Base-by-base conservation (phyloP, 2,329 filamentous ascomycete species). In the Talaromyces pinophilus region DNA sequence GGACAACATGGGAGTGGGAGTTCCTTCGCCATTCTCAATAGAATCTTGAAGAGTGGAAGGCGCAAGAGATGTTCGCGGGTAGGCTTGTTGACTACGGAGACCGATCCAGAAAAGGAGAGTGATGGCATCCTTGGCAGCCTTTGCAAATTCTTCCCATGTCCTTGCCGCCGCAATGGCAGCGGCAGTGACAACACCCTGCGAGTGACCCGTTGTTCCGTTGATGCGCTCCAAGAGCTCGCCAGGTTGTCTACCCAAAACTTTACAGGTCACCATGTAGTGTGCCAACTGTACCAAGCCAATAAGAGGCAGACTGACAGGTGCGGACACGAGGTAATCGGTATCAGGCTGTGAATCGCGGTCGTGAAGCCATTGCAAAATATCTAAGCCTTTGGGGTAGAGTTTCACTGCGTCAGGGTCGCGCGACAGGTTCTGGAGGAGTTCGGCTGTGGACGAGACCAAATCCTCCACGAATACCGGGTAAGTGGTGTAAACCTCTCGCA, bases 91-190 rank as follows among this genome's bases (percentile, higher is more conserved):
- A 79, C 94, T 97, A 75, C 95, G 90, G 68, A 94, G 89, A 77
- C 96, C 95, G 71, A 99, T 97, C 95, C 95, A 99, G 85, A 99
- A 99, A 35, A 99, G 90, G 74, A 97, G 92, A 35, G 92, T 95
- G 70, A 99, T 83, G 2, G 94, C 91, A 71, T 92, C 89, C 73
- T 86, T 89, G 64, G 92, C 87, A 64, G 92, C 88, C 74, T 91
- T 89, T 70, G 91, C 88, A 78, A 95, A 99, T 0, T 92, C 92
- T 69, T 97, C 93, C 95, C 95, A 99, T 33, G 91, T 93, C 71
- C 92, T 91, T 3, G 93, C 92, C 5, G 94, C 92, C 1, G 96
- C 91, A 67, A 95, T 96, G 28, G 92, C 92, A 35, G 94, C 93
- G 28, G 95, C 95, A 69, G 96, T 93, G 68, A 99, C 91, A 19